These are phyloP conservation scores for Dactylonectria macrodidyma DNA, from an alignment of 2,329 filamentous ascomycete species.

Conservation along the genomic window DNA sequence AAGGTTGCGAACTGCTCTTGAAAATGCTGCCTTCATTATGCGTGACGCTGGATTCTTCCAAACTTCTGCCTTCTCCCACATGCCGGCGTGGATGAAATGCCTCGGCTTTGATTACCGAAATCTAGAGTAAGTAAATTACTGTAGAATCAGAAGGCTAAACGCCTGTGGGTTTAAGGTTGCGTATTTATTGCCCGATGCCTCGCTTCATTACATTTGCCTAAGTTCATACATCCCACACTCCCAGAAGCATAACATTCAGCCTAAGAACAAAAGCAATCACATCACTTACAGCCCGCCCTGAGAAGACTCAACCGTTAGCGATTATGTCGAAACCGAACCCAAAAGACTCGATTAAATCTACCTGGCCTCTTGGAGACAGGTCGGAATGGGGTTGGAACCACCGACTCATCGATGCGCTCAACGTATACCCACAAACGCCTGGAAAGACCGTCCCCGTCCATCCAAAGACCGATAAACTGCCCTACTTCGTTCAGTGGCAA, in stretches of 20 bases:
- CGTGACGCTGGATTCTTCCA: background rate
- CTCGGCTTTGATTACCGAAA: conserved; percentile 5
- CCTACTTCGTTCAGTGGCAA: conserved; percentile 31
- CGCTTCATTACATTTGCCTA: background rate
- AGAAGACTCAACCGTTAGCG: background rate
- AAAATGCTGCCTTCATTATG: background rate
- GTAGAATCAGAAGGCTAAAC: background rate
- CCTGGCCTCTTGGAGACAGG: conserved; percentile 27
- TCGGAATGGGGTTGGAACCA: conserved; percentile 24
- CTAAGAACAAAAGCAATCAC: background rate
- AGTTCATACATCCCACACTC: background rate
- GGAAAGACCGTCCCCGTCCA: conserved; percentile 19
- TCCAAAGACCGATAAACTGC: conserved; percentile 25
- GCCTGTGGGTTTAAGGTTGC: background rate
- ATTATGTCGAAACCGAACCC: conserved; percentile 6
- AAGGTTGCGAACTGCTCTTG: conserved; percentile 17
- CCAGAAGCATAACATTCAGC: background rate
- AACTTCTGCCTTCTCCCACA: background rate
- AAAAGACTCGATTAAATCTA: conserved; percentile 22
- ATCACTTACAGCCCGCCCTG: background rate
- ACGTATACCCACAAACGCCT: conserved; percentile 24
- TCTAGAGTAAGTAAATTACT: background rate
- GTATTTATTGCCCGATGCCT: background rate
- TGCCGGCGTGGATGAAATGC: background rate
- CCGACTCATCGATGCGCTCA: conserved; percentile 18